Percentiles rank a stretch among this genome's conserved stretches.
phyloP scores from a whole-genome alignment of 225 moss, liverwort and hornwort species.

The Pseudoscleropodium purum region DNA sequence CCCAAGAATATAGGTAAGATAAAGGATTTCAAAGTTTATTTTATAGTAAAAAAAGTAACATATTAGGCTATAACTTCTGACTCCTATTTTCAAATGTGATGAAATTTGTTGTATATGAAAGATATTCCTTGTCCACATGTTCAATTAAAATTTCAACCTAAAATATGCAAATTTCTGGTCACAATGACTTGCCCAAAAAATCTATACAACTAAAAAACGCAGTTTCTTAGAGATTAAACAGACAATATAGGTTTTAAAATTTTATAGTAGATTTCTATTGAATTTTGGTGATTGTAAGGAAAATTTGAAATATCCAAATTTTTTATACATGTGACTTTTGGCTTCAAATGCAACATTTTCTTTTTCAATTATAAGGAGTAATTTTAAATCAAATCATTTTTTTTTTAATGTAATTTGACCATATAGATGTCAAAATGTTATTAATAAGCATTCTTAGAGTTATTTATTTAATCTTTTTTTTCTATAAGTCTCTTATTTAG shows the following conservation, averaged over 20 bases:
- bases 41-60: no score
- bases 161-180: no score
- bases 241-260: background rate
- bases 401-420: accelerated
- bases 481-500: background rate
- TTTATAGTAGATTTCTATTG: background rate
- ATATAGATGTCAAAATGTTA: background rate
- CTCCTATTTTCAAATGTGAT: no score
- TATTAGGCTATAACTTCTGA: no score
- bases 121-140: no score
- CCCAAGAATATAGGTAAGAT: background rate
- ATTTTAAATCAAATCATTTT: background rate
- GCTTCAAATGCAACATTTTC: accelerated
- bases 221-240: no score
- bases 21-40: no score
- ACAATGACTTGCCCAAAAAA: no score
- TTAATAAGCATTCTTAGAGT: no score
- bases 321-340: background rate
- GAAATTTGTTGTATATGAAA: no score
- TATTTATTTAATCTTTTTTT: background rate
- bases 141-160: no score
- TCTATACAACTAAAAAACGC: no score
- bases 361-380: background rate
- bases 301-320: background rate
- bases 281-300: background rate